These are phyloP conservation scores for Hypoxylon lienhwacheense DNA, from an alignment of 495 filamentous ascomycete species.

Conservation along the genomic window DNA sequence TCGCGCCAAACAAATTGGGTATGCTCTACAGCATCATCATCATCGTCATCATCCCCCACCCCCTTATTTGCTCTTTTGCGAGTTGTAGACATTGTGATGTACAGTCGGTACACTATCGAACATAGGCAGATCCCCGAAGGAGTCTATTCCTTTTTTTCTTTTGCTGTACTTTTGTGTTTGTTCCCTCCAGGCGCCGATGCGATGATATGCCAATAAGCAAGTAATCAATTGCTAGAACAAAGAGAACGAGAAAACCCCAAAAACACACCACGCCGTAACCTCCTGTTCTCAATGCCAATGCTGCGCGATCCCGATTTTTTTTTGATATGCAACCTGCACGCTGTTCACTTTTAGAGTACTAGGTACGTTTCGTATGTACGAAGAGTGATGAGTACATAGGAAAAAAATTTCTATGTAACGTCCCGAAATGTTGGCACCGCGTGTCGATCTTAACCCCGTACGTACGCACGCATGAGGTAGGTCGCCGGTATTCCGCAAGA, in stretches of 20 bases:
- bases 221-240: constrained; percentile 1
- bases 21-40: constrained; percentile 9
- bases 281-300: constrained; percentile 10
- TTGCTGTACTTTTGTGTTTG: background rate
- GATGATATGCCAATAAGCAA: constrained; percentile 21
- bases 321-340: constrained; percentile 24
- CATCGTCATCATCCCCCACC: background rate
- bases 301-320: constrained; percentile 21
- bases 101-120: constrained; percentile 29
- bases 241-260: constrained; percentile 1
- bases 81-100: constrained; percentile 22
- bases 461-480: constrained; percentile 33
- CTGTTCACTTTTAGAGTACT: constrained; percentile 20
- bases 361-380: constrained; percentile 8
- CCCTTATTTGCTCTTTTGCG: no score
- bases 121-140: constrained; percentile 7
- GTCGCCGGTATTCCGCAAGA: constrained; percentile 24
- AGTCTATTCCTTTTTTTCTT: constrained; percentile 4
- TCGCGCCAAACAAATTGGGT: constrained; percentile 17
- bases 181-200: constrained; percentile 17
- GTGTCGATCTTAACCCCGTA: constrained; percentile 27
- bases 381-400: constrained; percentile 13
- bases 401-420: constrained; percentile 16
- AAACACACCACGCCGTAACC: background rate
- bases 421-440: constrained; percentile 21